Evolutionary conservation across 129 eudicot species (phyloP).

Genomic region (Pseudognaphalium luteoalbum): DNA sequence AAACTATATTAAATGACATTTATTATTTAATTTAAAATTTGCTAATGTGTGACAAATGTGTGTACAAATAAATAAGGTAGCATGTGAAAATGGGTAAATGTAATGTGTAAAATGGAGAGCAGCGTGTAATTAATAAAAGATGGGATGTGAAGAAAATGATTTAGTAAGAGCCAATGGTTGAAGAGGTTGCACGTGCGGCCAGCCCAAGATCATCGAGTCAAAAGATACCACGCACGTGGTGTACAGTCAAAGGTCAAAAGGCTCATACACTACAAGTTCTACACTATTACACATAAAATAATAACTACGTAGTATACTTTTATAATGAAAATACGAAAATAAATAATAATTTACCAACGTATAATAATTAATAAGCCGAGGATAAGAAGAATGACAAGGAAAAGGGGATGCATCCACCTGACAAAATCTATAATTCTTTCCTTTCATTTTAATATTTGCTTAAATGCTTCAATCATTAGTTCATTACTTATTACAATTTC

Average conservation of each 20-base stretch:
- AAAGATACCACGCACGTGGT: slow-evolving; percentile 96
- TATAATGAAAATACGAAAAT: neutral
- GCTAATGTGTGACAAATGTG: neutral
- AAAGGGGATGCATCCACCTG: slow-evolving; percentile 38
- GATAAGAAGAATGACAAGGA: slow-evolving; percentile 55
- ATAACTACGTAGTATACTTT: too few species aligned
- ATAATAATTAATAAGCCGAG: slow-evolving; percentile 33
- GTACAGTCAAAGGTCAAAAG: slow-evolving; percentile 81
- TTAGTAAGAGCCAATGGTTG: slow-evolving; percentile 27
- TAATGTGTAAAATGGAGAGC: slow-evolving; percentile 24
- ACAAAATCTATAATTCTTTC: slow-evolving; percentile 40
- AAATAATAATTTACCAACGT: slow-evolving; percentile 18
- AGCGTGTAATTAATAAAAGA: neutral
- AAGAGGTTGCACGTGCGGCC: slow-evolving; percentile 76
- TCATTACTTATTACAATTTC: neutral
- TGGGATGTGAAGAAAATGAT: too few species aligned
- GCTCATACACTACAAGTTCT: slow-evolving; percentile 34
- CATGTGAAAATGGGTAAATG: slow-evolving; percentile 4
- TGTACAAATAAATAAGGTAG: neutral
- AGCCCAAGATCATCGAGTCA: slow-evolving; percentile 69
- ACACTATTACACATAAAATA: neutral
- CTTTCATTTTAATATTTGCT: slow-evolving; percentile 23
- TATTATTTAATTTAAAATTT: too few species aligned
- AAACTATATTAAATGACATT: too few species aligned
- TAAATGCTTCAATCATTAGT: slow-evolving; percentile 31